A percentile compares a stretch with the other conserved stretches of the same genome.
phyloP scores from a whole-genome alignment of 2,329 filamentous ascomycete species.

The Xylaria hypoxylon region DNA sequence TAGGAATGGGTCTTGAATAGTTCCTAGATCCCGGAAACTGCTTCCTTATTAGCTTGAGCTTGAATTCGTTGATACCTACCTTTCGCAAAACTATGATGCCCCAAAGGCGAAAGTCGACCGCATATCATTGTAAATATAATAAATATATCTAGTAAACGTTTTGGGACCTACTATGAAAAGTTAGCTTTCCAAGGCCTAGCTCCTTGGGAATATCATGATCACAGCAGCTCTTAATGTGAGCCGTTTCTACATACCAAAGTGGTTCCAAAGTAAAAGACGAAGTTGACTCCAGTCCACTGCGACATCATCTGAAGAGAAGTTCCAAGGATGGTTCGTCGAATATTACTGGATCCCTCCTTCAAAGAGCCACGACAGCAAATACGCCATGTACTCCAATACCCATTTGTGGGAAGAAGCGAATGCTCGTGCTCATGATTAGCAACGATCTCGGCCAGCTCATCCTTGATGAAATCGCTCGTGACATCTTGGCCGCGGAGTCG shows the following conservation, averaged over 20 bases:
- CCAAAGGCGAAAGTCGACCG: neutral
- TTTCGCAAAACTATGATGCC: neutral
- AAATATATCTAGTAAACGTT: neutral
- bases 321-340: slow-evolving; percentile 77
- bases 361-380: slow-evolving; percentile 76
- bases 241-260: slow-evolving; percentile 63
- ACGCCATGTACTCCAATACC: slow-evolving; percentile 76
- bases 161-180: slow-evolving; percentile 29
- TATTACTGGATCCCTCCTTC: slow-evolving; percentile 71
- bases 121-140: neutral
- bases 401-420: slow-evolving; percentile 71
- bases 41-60: slow-evolving; percentile 18
- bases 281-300: slow-evolving; percentile 87
- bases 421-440: slow-evolving; percentile 91
- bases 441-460: slow-evolving; percentile 85
- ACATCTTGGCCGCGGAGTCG: slow-evolving; percentile 79
- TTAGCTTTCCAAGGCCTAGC: slow-evolving; percentile 5
- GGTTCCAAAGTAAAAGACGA: slow-evolving; percentile 76
- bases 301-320: slow-evolving; percentile 85
- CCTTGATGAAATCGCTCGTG: slow-evolving; percentile 79
- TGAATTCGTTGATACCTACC: neutral
- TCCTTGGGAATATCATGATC: neutral
- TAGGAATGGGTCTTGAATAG: slow-evolving; percentile 82
- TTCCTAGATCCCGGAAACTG: slow-evolving; percentile 77
- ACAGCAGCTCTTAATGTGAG: neutral